Evolutionary conservation across 495 filamentous ascomycete genomes (phyloP), one percentile per base, ranked within the genome.

Genomic region (Penicillium manginii): DNA sequence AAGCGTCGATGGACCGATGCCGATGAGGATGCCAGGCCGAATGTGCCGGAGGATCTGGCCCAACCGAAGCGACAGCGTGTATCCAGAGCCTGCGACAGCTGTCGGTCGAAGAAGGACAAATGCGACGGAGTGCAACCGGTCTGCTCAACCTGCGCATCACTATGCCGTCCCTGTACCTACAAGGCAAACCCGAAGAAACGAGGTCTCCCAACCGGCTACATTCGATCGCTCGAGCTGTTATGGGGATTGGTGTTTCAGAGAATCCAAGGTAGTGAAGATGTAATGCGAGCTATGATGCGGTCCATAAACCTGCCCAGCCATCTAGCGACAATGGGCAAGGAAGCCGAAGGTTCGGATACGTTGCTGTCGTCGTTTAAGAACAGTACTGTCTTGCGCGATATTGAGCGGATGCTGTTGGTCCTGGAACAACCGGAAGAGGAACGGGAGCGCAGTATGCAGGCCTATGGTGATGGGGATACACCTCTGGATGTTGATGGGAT

Each of bases 141-240:
- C 8, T 90, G 87, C 62, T 82, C 78, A 23, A 87, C 86, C 3
- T 91, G 88, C 71, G 75, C 78, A 19, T 79, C 82, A 6, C 80
- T 86, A 47, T 80, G 75, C 15, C 75, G 86, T 12, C 69, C 77
- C 4, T 91, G 88, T 65, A 84, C 87, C 18, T 91, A 90, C 71
- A 81, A 86, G 40, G 77, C 83, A 47, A 85, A 82, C 51, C 83
- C 87, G 3, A 90, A 88, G 73, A 91, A 91, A 65, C 78, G 88
- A 57, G 88, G 77, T 31, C 66, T 79, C 18, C 77, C 75, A 11
- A 78, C 76, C 15, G 77, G 77, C 7, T 79, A 79, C 46, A 75
- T 75, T 54, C 73, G 72, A 51, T 71, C 70, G 0, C 65, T 78
- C 35, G 76, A 77, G 52, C 46, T 75, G 50, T 63, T 77, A 54